Conservation (phyloP, 1,284 basidiomycete genomes). For the Naganishia cerealis region DNA sequence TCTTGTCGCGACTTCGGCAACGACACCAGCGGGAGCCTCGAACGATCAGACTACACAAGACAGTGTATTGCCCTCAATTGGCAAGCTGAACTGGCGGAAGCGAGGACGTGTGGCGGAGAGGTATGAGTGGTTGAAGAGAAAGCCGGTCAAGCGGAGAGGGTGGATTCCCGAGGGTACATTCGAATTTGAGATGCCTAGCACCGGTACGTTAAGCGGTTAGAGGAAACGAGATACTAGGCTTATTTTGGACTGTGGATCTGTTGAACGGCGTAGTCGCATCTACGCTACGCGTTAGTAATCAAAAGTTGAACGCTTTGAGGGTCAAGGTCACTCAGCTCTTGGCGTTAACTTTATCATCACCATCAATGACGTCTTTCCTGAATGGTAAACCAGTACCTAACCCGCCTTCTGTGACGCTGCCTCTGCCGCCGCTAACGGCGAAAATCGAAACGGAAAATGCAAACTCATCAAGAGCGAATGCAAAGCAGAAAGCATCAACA, state of each 20-base stretch:
- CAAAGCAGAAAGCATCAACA: neutral
- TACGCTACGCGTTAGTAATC: conserved; percentile 5
- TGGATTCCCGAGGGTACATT: conserved; percentile 53
- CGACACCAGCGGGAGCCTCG: neutral
- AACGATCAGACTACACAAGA: neutral
- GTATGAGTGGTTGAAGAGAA: conserved; percentile 35
- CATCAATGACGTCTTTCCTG: conserved; percentile 28
- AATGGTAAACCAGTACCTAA: conserved; percentile 13
- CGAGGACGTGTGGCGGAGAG: conserved; percentile 39
- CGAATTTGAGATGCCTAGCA: conserved; percentile 46
- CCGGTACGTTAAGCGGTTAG: conserved; percentile 39
- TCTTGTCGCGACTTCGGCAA: neutral
- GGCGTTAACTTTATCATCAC: conserved; percentile 39
- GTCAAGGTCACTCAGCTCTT: conserved; percentile 43
- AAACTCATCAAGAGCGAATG: neutral
- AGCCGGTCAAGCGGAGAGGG: conserved; percentile 43
- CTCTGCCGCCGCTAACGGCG: neutral
- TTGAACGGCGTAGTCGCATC: conserved; percentile 3
- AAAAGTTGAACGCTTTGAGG: conserved; percentile 35
- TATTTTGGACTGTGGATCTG: neutral
- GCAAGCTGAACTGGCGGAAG: conserved; percentile 39
- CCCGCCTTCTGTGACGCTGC: neutral
- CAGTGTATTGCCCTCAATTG: neutral
- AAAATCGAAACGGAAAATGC: conserved; percentile 4
- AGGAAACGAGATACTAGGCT: conserved; percentile 16